Conservation (phyloP, 129 eudicot genomes). For the Deinandra increscens region DNA sequence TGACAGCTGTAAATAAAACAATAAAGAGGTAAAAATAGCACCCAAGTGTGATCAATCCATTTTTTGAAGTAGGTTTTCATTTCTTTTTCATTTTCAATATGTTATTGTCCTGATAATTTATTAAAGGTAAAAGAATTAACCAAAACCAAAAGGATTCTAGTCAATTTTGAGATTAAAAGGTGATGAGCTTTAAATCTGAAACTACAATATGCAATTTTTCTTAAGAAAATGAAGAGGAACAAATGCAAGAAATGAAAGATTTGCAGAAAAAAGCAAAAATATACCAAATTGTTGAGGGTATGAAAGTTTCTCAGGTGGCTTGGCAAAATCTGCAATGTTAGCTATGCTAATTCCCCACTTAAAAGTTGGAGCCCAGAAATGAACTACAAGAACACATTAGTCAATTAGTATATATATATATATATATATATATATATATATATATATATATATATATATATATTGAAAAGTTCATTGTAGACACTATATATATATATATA, state of each 20-base stretch:
- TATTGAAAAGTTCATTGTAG: no score
- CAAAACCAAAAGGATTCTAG: not conserved
- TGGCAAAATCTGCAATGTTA: constrained; percentile 79
- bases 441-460: not conserved
- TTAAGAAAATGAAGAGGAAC: not conserved
- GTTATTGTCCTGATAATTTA: not conserved
- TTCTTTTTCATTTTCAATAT: constrained; percentile 1
- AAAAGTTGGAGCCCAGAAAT: constrained; percentile 99
- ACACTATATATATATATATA: no score
- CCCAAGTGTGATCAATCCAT: not conserved
- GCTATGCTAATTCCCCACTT: constrained; percentile 99
- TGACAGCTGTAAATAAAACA: constrained; percentile 60
- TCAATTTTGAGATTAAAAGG: not conserved
- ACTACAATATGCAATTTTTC: not conserved
- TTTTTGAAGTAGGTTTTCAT: not conserved
- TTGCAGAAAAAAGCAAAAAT: not conserved
- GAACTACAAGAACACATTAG: constrained; percentile 53
- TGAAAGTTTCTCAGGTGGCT: constrained; percentile 95
- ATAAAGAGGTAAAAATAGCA: not conserved
- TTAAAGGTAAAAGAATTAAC: not conserved
- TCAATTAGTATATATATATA: no score
- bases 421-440: no score
- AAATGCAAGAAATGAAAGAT: not conserved
- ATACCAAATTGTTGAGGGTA: constrained; percentile 98
- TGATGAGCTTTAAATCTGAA: not conserved